phyloP scores from a whole-genome alignment of 352 stramenopile genomes.

The Proteromonas lacertae region DNA sequence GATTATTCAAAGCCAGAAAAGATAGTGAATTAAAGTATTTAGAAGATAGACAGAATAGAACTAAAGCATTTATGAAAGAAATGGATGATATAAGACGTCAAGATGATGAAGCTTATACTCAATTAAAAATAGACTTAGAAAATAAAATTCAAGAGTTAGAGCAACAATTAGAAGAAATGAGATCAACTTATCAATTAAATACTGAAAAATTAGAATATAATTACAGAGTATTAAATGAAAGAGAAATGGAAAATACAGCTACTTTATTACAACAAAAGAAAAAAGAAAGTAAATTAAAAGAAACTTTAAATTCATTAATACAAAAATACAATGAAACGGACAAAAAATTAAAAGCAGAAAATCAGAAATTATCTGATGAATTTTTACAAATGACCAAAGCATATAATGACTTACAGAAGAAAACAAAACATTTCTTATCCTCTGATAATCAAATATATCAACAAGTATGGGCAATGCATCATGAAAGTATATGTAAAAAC shows the following conservation, averaged over 20 bases:
- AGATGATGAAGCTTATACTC: conserved; percentile 65
- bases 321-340: conserved; percentile 61
- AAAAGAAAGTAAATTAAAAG: conserved; percentile 55
- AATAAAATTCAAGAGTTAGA: conserved; percentile 75
- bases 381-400: conserved; percentile 61
- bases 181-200: conserved; percentile 67
- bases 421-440: conserved; percentile 60
- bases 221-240: conserved; percentile 60
- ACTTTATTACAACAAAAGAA: conserved; percentile 58
- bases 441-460: conserved; percentile 42
- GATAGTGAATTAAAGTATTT: conserved; percentile 69
- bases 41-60: conserved; percentile 33
- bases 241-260: conserved; percentile 66
- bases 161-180: conserved; percentile 73
- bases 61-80: conserved; percentile 46
- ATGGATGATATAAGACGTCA: conserved; percentile 50
- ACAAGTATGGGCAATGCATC: conserved; percentile 56
- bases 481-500: conserved; percentile 31
- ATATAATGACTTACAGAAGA: conserved; percentile 69
- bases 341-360: conserved; percentile 31
- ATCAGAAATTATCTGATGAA: conserved; percentile 62
- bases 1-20: conserved; percentile 45
- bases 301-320: conserved; percentile 40
- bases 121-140: conserved; percentile 76
- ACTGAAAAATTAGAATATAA: conserved; percentile 85